These are phyloP conservation scores for Porogramme epimiltina DNA, from an alignment of 1,284 basidiomycete species.

Conservation along the genomic window DNA sequence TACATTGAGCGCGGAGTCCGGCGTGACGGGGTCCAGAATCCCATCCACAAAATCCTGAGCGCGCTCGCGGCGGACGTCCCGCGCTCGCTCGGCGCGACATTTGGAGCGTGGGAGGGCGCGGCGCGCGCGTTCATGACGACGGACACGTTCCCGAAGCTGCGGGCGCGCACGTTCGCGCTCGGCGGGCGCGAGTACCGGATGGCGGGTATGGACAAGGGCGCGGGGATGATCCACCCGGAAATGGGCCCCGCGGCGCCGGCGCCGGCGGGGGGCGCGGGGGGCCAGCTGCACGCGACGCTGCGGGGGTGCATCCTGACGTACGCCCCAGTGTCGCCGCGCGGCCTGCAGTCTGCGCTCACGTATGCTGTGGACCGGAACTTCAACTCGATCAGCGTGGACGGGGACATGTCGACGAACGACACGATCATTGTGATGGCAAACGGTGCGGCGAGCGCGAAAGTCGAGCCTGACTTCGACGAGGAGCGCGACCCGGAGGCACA, in stretches of 20 bases:
- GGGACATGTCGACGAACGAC: constrained; percentile 99
- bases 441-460: constrained; percentile 66
- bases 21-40: no score
- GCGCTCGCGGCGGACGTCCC: constrained; percentile 40
- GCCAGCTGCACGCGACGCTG: constrained; percentile 86
- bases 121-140: constrained; percentile 98
- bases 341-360: constrained; percentile 85
- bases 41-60: constrained; percentile 79
- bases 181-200: constrained; percentile 71
- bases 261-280: no score
- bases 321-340: constrained; percentile 79
- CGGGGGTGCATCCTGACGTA: constrained; percentile 94
- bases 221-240: constrained; percentile 97
- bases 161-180: constrained; percentile 78
- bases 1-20: no score
- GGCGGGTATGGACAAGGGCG: constrained; percentile 98
- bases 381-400: constrained; percentile 97
- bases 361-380: constrained; percentile 94
- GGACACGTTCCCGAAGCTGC: constrained; percentile 97
- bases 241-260: constrained; percentile 80
- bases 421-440: constrained; percentile 92
- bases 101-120: constrained; percentile 81
- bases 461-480: constrained; percentile 68
- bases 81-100: constrained; percentile 55
- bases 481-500: constrained; percentile 64